phyloP scores from a whole-genome alignment of 1,139 yeast species.

The Kodamaea plutei region DNA sequence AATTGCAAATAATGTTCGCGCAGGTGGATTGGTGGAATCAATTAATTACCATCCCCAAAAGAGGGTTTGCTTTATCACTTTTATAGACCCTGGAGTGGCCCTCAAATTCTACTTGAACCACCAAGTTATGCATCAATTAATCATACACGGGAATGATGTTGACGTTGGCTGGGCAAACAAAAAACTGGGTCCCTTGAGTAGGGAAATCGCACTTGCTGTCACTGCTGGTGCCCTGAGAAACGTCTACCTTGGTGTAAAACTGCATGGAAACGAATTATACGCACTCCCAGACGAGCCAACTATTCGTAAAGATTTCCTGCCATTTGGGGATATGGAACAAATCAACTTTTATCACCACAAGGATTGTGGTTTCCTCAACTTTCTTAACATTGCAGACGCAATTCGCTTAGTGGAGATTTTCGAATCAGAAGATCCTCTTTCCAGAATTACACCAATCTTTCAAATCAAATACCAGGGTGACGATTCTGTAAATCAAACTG shows the following conservation, averaged over 20 bases:
- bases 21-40: conserved; percentile 45
- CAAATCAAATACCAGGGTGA: background rate
- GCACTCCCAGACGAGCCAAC: conserved; percentile 26
- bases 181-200: conserved; percentile 37
- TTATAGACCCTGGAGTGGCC: conserved; percentile 41
- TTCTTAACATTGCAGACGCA: conserved; percentile 34
- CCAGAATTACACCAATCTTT: conserved; percentile 8
- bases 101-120: conserved; percentile 41
- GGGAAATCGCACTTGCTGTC: conserved; percentile 42
- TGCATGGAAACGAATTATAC: background rate
- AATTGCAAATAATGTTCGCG: conserved; percentile 46
- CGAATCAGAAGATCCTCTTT: conserved; percentile 10
- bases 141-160: conserved; percentile 44
- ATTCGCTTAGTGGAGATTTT: conserved; percentile 15
- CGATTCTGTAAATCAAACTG: conserved; percentile 3
- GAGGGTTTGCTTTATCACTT: conserved; percentile 42
- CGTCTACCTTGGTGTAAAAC: conserved; percentile 40
- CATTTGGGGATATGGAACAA: conserved; percentile 44
- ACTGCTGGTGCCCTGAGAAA: conserved; percentile 49
- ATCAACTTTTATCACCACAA: conserved; percentile 44
- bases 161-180: conserved; percentile 47
- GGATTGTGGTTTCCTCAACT: conserved; percentile 46
- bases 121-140: conserved; percentile 43
- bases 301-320: conserved; percentile 34
- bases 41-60: conserved; percentile 36